phyloP scores from a whole-genome alignment of 1,139 yeast species.

The Blastobotrys aristatus region DNA sequence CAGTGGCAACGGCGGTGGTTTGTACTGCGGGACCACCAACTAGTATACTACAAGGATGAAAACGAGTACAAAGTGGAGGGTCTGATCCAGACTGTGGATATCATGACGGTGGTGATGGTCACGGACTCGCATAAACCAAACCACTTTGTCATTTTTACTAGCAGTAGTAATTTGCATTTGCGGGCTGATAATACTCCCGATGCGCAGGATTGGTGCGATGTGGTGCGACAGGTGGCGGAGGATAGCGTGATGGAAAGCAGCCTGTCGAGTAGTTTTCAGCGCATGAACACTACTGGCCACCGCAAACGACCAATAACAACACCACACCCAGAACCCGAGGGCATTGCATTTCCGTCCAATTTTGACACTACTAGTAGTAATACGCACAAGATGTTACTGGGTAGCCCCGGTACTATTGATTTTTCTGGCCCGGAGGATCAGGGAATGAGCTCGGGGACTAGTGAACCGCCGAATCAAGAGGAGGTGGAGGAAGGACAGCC shows the following conservation, averaged over 20 bases:
- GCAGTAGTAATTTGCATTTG: constrained; percentile 42
- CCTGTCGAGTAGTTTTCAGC: constrained; percentile 26
- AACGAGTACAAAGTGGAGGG: constrained; percentile 52
- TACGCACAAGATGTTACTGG: not conserved
- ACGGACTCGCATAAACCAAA: constrained; percentile 35
- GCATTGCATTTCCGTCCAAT: constrained; percentile 11
- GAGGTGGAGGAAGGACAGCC: not conserved
- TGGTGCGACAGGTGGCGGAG: constrained; percentile 34
- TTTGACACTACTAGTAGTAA: constrained; percentile 3
- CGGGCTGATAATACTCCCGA: constrained; percentile 37
- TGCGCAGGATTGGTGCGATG: constrained; percentile 42
- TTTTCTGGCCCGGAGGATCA: constrained; percentile 9
- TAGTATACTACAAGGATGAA: constrained; percentile 54
- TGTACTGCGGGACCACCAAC: constrained; percentile 50
- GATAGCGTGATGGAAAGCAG: constrained; percentile 23
- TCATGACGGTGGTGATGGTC: constrained; percentile 39
- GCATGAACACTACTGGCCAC: constrained; percentile 14
- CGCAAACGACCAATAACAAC: not conserved
- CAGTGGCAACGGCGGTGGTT: constrained; percentile 54
- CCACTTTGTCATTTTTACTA: constrained; percentile 43
- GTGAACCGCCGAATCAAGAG: not conserved
- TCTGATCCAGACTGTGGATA: constrained; percentile 40
- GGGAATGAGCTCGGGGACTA: constrained; percentile 10
- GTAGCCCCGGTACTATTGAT: constrained; percentile 11
- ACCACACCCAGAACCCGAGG: constrained; percentile 3